Evolutionary conservation across 306 rosid species (phyloP), one percentile per base, ranked within the genome.

Genomic region (Quercus suber): DNA sequence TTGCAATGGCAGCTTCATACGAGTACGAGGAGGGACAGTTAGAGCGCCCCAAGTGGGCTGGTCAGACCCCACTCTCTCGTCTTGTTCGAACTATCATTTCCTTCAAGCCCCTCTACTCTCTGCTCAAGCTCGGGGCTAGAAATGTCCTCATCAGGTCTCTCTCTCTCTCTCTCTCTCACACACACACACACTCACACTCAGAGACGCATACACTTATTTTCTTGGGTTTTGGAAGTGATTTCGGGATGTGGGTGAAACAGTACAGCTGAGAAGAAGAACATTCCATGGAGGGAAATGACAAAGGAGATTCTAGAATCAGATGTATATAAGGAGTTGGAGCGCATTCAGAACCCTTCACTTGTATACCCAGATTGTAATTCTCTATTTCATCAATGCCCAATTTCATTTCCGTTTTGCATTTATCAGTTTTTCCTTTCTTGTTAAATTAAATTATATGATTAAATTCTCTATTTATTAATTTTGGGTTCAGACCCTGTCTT

Each of bases 241-340:
- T 72, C 28, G 14, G 23, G 19, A 51, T 83, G 75, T 68, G 71
- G 78, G 58, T 76, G 75, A 72, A 69, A 78, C 92, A 90, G 90
- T 43, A 90, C 92, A 81, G 92, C 92, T 77, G 90, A 88, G 89
- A 90, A 88, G 83, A 90, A 85, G 61, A 88, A 86, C 75, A 86
- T 90, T 75, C 89, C 94, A 73, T 90, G 94, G 92, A 83, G 89
- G 78, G 79, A 88, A 78, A 85, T 88, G 88, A 31, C 86, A 1
- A 72, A 80, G 37, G 86, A 86, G 84, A 67, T 90, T 81, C 74
- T 90, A 76, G 94, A 84, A 59, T 88, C 94, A 31, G 88, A 90
- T 31, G 90, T 85, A 61, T 86, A 88, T 8, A 77, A 49, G 84
- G 94, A 90, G 80, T 19, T 90, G 74, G 90, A 90, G 28, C 82